These are phyloP conservation scores for Nemania serpens DNA, from an alignment of 2,329 filamentous ascomycete genomes.

Conservation along the genomic window DNA sequence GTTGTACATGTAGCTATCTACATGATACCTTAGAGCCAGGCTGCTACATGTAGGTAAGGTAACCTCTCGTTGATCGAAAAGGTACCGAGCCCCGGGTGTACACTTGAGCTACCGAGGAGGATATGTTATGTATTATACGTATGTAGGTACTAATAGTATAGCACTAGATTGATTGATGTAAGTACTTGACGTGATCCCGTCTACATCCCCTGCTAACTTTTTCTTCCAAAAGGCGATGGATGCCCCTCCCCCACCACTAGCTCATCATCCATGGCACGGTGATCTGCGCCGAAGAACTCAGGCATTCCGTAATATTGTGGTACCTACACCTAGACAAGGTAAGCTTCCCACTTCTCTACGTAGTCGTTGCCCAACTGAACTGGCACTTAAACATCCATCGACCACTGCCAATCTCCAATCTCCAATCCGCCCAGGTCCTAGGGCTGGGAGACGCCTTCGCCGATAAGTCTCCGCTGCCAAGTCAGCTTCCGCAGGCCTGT, in stretches of 20 bases:
- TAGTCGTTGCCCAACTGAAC: no score
- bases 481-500: background rate
- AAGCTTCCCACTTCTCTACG: constrained; percentile 4
- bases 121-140: no score
- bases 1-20: no score
- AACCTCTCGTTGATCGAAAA: no score
- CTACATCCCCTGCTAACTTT: constrained; percentile 14
- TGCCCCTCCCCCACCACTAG: constrained; percentile 40
- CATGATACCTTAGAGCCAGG: no score
- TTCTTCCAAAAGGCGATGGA: constrained; percentile 9
- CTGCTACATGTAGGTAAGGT: no score
- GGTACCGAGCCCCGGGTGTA: no score
- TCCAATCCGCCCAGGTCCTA: background rate
- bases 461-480: constrained; percentile 6
- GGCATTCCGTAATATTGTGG: background rate
- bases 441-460: background rate
- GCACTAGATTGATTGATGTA: no score
- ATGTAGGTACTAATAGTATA: no score
- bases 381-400: background rate
- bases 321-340: background rate
- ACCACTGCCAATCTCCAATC: background rate
- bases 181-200: background rate
- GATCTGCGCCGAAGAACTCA: constrained; percentile 12
- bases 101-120: no score
- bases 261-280: constrained; percentile 21